Conservation (phyloP, 257 asterid species). For the Handroanthus guayacan region DNA sequence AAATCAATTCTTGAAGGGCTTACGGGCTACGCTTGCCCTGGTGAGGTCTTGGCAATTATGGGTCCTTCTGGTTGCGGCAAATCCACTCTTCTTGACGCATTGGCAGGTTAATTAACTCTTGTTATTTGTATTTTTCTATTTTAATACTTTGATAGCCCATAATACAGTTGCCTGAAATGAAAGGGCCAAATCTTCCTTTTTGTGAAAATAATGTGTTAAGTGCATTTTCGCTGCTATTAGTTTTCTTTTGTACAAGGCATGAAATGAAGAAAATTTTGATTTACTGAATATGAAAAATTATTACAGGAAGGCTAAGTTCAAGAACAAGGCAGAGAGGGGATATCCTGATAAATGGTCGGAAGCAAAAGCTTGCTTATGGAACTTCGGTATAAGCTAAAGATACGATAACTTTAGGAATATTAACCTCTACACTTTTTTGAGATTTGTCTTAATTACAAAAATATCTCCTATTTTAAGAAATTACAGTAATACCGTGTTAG, state of each 20-base stretch:
- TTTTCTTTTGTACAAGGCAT: background rate
- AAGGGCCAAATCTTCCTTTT: background rate
- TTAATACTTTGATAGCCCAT: background rate
- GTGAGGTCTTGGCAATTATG: slow-evolving; percentile 51
- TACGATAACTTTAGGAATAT: too few species aligned
- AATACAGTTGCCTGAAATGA: background rate
- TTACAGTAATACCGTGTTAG: too few species aligned
- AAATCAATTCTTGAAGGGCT: slow-evolving; percentile 44
- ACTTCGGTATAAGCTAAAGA: slow-evolving; percentile 58
- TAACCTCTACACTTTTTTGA: too few species aligned
- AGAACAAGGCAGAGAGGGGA: slow-evolving; percentile 53
- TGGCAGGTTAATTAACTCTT: slow-evolving; percentile 48
- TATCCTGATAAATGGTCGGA: slow-evolving; percentile 55
- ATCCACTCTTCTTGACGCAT: slow-evolving; percentile 52
- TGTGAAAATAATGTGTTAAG: background rate
- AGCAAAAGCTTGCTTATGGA: slow-evolving; percentile 60
- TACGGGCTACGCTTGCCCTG: slow-evolving; percentile 51
- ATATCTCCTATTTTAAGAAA: too few species aligned
- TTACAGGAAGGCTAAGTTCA: slow-evolving; percentile 59
- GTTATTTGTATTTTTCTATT: background rate
- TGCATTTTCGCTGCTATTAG: background rate
- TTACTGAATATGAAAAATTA: background rate
- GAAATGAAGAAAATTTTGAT: background rate
- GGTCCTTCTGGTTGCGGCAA: slow-evolving; percentile 62
- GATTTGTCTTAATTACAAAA: too few species aligned